Base-by-base conservation (phyloP, 1,139 yeast genomes). In the Candida sp. region DNA sequence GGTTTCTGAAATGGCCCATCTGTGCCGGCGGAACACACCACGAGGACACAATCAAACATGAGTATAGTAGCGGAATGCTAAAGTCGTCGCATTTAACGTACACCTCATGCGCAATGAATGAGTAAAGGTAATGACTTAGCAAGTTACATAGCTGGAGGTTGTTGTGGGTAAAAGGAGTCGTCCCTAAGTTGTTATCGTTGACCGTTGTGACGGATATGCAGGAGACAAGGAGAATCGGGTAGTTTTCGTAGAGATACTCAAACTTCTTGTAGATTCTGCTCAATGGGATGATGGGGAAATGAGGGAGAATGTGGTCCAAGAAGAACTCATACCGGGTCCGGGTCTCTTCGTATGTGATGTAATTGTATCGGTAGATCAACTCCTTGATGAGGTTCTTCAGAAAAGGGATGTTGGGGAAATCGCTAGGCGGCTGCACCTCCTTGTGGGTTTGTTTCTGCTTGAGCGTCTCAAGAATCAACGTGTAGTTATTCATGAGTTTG, bases 11-110 rank as follows among this genome's bases (percentile, higher is more conserved):
- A 38, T 81, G 79, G 4, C 83, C 84, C 66, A 79, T 71, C 54
- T 71, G 72, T 33, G 72, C 67, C 3, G 85, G 81, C 2, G 84
- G 83, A 5, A 79, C 65, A 50, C 77, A 72, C 85, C 85, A 82
- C 6, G 78, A 62, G 7, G 83, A 77, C 12, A 81, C 60, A 3
- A 80, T 70, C 47, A 80, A 61, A 54, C 80, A 78, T 1, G 75
- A 67, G 48, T 73, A 73, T 27, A 81, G 74, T 48, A 77, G 59
- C 52, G 72, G 74, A 41, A 69, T 69, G 4, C 77, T 66, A 47
- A 81, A 70, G 47, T 73, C 77, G 31, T 78, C 77, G 12, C 80
- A 66, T 48, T 68, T 73, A 26, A 80, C 69, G 42, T 72, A 72
- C 5, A 81, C 73, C 41, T 69, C 66, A 51, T 79, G 72, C 2